Evolutionary conservation across 139 green algal species (phyloP), one percentile per base, ranked within the genome.

Genomic region (Picochlorum sp.): DNA sequence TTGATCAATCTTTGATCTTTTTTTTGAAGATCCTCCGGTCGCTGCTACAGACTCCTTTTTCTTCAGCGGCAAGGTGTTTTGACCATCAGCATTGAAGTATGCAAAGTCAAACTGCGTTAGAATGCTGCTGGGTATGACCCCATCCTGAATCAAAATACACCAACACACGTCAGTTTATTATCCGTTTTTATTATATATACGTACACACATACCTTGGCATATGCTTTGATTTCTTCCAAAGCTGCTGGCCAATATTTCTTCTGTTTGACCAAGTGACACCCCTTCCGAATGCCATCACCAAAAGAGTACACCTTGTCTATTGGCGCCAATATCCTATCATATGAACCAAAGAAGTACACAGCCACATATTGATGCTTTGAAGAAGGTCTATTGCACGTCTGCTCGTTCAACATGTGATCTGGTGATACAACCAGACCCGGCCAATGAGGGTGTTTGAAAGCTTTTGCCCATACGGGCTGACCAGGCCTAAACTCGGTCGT

Each of bases 351-450:
- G 15, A 26, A 54, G 15, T 54, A 54, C 7, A 54, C n/a, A 26
- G 47, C 47, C 16, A 54, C 47, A 20, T 54, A 13, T 21, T 20
- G 8, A 4, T 54, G 18, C 7, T 54, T 21, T 26, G 13, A 54
- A 26, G 47, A 20, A 20, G 47, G 18, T 26, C 7, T 21, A 54
- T 54, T 54, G 47, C 47, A 54, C 6, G 16, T 20, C 6, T 10
- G 15, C n/a, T 54, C 47, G 18, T 21, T 54, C 18, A 21, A 26
- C 6, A 54, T 88, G 70, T 52, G 84, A 80, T 8, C 21, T 26
- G n/a, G 31, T 6, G 76, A 87, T 54, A 83, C 76, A 11, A 86
- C 65, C 14, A 90, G 37, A 3, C 70, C 75, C 0, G 84, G 84
- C 84, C 84, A 90, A 15, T 54, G 47, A 4, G 73, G 70, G 24